Conservation (phyloP, 2,329 filamentous ascomycete species). For the Ramularia collo-cygni region DNA sequence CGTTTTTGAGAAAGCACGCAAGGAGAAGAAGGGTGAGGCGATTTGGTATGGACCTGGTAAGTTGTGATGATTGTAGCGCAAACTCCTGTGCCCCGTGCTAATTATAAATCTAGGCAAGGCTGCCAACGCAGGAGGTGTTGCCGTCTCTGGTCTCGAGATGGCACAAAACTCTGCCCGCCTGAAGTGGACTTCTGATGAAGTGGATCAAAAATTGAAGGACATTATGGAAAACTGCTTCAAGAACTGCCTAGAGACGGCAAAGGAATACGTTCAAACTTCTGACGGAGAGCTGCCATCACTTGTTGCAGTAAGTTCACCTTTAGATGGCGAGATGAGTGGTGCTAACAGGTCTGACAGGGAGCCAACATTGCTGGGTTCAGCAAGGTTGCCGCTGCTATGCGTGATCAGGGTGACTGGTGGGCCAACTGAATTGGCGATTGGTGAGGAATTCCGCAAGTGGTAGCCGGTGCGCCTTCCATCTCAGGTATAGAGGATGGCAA, state of each 20-base stretch:
- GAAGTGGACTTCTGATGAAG: constrained; percentile 80
- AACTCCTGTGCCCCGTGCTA: too few species aligned
- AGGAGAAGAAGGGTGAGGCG: constrained; percentile 59
- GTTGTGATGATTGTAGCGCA: too few species aligned
- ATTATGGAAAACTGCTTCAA: constrained; percentile 96
- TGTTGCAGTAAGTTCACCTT: too few species aligned
- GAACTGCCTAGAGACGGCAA: constrained; percentile 80
- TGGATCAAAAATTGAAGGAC: constrained; percentile 75
- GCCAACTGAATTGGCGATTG: constrained; percentile 5
- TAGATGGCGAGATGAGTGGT: too few species aligned
- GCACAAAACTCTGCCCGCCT: constrained; percentile 90
- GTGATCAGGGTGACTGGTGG: constrained; percentile 95
- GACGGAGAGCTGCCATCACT: constrained; percentile 84
- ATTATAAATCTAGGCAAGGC: constrained; percentile 78
- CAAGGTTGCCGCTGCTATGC: constrained; percentile 93
- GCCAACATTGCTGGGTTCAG: constrained; percentile 97
- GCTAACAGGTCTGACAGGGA: too few species aligned
- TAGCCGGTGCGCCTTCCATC: too few species aligned
- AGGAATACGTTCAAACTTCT: constrained; percentile 68
- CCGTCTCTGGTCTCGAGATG: constrained; percentile 97
- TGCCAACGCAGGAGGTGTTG: constrained; percentile 94
- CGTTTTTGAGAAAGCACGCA: constrained; percentile 74
- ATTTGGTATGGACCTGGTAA: constrained; percentile 87
- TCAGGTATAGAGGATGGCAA: too few species aligned
- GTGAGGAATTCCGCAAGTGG: too few species aligned